Conservation (phyloP, 495 filamentous ascomycete species). For the Trichocladium antarcticum region DNA sequence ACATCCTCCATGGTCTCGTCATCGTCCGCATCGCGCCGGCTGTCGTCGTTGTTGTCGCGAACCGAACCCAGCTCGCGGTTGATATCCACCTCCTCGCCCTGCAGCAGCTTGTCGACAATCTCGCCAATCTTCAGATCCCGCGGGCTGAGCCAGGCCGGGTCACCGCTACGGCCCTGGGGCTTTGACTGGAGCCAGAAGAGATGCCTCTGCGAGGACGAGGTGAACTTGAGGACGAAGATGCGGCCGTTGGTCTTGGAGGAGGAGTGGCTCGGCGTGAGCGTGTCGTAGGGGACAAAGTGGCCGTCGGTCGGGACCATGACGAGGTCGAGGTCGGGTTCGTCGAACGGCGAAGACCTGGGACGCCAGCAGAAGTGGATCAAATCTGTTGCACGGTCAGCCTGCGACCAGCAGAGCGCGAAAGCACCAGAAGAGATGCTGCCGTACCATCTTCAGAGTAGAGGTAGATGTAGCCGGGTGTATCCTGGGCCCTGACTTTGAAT, state of each 20-base stretch:
- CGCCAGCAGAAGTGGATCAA: slow-evolving; percentile 97
- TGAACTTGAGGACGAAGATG: slow-evolving; percentile 88
- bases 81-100: slow-evolving; percentile 84
- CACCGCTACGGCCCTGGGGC: slow-evolving; percentile 60
- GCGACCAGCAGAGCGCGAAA: not conserved
- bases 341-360: slow-evolving; percentile 38
- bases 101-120: slow-evolving; percentile 70
- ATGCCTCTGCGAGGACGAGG: slow-evolving; percentile 79
- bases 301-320: slow-evolving; percentile 87
- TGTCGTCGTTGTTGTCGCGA: slow-evolving; percentile 50
- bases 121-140: slow-evolving; percentile 72
- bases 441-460: slow-evolving; percentile 86
- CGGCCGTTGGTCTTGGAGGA: slow-evolving; percentile 70
- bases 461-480: slow-evolving; percentile 79
- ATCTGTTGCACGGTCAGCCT: slow-evolving; percentile 39
- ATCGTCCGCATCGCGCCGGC: slow-evolving; percentile 47
- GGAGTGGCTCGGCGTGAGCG: slow-evolving; percentile 34
- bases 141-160: slow-evolving; percentile 65
- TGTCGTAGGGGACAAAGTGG: slow-evolving; percentile 68
- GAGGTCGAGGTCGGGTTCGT: slow-evolving; percentile 67
- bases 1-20: slow-evolving; percentile 82
- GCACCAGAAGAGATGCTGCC: not conserved
- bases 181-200: slow-evolving; percentile 95
- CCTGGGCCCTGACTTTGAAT: slow-evolving; percentile 54
- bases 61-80: slow-evolving; percentile 60